phyloP scores from a whole-genome alignment of 345 rosid species.

The Draba incana region DNA sequence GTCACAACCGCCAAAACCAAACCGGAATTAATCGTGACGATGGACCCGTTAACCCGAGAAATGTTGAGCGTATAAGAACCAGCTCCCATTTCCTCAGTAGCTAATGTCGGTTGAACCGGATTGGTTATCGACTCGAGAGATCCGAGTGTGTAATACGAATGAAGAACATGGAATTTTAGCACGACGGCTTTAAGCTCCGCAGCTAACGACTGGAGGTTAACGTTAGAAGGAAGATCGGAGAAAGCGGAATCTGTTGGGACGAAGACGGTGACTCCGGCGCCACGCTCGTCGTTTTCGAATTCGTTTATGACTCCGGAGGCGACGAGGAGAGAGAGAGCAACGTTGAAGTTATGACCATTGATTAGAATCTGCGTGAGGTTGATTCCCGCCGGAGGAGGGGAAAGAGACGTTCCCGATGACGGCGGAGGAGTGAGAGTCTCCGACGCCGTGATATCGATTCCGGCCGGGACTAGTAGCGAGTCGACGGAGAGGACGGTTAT shows the following conservation, averaged over 20 bases:
- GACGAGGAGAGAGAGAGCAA: slow-evolving; percentile 76
- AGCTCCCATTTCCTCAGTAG: slow-evolving; percentile 79
- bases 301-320: slow-evolving; percentile 81
- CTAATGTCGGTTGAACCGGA: slow-evolving; percentile 90
- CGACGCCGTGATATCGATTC: slow-evolving; percentile 73
- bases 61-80: slow-evolving; percentile 83
- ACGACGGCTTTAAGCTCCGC: slow-evolving; percentile 75
- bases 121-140: slow-evolving; percentile 86
- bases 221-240: slow-evolving; percentile 65
- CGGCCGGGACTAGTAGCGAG: slow-evolving; percentile 65
- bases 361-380: slow-evolving; percentile 76
- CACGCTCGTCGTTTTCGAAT: slow-evolving; percentile 78
- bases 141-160: slow-evolving; percentile 90
- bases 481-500: slow-evolving; percentile 69
- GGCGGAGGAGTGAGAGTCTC: slow-evolving; percentile 59
- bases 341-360: slow-evolving; percentile 83
- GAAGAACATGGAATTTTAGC: slow-evolving; percentile 79
- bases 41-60: slow-evolving; percentile 73
- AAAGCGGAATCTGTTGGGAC: slow-evolving; percentile 83
- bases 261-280: slow-evolving; percentile 89
- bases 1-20: slow-evolving; percentile 81
- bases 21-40: slow-evolving; percentile 73
- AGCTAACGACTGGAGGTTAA: slow-evolving; percentile 68
- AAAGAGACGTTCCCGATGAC: slow-evolving; percentile 11
- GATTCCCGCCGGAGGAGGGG: slow-evolving; percentile 49